phyloP scores from a whole-genome alignment of 208 protist species.

The Leishmania braziliensis region DNA sequence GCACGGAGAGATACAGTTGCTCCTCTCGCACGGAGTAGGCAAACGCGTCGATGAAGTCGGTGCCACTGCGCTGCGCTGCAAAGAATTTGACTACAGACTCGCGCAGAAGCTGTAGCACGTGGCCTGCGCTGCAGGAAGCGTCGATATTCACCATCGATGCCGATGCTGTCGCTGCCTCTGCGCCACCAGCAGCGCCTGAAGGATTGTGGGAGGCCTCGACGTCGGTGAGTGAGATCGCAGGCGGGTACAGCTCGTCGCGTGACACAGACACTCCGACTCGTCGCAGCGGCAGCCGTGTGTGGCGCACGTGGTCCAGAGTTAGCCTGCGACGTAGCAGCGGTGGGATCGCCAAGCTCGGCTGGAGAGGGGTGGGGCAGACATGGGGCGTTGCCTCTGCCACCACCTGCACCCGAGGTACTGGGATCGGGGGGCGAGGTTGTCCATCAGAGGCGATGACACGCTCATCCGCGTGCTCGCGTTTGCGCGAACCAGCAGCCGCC shows the following conservation, averaged over 20 bases:
- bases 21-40: slow-evolving; percentile 68
- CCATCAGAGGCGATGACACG: not conserved
- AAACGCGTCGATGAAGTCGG: slow-evolving; percentile 74
- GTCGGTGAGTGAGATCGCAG: not conserved
- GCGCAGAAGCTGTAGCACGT: slow-evolving; percentile 58
- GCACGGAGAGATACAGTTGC: slow-evolving; percentile 54
- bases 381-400: slow-evolving; percentile 24
- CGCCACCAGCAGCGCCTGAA: not conserved
- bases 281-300: slow-evolving; percentile 52
- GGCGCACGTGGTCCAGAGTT: slow-evolving; percentile 63
- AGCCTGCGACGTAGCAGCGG: slow-evolving; percentile 53
- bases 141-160: slow-evolving; percentile 13
- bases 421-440: not conserved
- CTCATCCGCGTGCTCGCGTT: slow-evolving; percentile 18
- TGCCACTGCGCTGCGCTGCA: slow-evolving; percentile 35
- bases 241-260: slow-evolving; percentile 30
- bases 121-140: slow-evolving; percentile 37
- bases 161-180: not conserved
- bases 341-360: slow-evolving; percentile 65
- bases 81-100: slow-evolving; percentile 57
- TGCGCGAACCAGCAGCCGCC: not conserved
- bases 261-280: slow-evolving; percentile 42
- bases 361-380: slow-evolving; percentile 62
- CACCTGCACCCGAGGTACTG: slow-evolving; percentile 9
- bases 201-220: not conserved